Percentiles rank a stretch among this genome's conserved stretches.
Conservation (phyloP, 352 stramenopile genomes). For the Phytophthora cactorum region DNA sequence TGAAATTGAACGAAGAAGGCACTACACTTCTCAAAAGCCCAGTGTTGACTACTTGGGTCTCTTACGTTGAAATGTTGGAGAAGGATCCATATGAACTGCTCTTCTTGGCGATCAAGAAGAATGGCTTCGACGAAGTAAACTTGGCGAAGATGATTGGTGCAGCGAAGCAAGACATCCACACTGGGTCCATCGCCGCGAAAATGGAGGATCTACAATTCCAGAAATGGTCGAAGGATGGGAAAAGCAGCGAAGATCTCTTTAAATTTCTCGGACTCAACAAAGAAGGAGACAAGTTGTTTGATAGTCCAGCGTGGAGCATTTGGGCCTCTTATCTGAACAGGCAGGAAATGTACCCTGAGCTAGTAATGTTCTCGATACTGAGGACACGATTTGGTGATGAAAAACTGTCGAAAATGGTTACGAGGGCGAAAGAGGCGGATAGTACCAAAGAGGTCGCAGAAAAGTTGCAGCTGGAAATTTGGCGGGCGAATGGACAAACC, state of each 20-base stretch:
- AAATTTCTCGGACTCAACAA: background rate
- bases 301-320: background rate
- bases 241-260: background rate
- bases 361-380: background rate
- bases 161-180: no score
- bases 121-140: no score
- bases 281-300: background rate
- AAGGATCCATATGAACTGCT: constrained; percentile 7
- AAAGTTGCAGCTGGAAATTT: background rate
- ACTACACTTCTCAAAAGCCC: constrained; percentile 6
- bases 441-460: background rate
- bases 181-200: no score
- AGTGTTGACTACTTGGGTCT: constrained; percentile 6
- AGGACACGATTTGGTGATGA: background rate
- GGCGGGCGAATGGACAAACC: background rate
- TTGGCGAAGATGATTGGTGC: no score
- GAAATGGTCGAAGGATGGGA: no score
- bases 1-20: constrained; percentile 9
- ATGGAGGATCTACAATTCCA: no score
- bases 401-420: background rate
- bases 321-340: background rate
- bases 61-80: background rate
- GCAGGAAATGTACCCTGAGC: background rate
- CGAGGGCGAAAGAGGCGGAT: background rate
- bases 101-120: background rate